Percentiles rank a stretch among this genome's conserved stretches.
These are phyloP conservation scores for Angophora floribunda DNA, from an alignment of 345 rosid genomes.

Conservation along the genomic window DNA sequence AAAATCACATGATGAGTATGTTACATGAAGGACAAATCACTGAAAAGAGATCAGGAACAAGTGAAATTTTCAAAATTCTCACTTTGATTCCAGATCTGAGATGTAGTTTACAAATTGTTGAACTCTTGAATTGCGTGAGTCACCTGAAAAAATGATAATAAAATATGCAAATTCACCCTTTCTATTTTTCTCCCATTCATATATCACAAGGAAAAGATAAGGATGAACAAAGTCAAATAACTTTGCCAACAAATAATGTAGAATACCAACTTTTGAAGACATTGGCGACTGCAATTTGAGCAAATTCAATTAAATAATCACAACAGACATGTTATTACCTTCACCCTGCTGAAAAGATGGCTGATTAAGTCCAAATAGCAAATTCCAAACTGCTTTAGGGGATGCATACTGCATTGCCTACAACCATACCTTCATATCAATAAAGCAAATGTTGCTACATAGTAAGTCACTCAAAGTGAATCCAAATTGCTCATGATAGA, in stretches of 20 bases:
- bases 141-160: slow-evolving; percentile 23
- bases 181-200: background rate
- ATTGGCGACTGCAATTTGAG: background rate
- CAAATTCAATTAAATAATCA: background rate
- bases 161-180: background rate
- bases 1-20: background rate
- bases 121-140: slow-evolving; percentile 35
- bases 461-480: background rate
- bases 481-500: background rate
- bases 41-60: background rate
- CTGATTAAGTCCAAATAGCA: slow-evolving; percentile 47
- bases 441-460: background rate
- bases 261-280: background rate
- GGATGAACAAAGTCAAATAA: background rate
- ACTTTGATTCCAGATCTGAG: slow-evolving; percentile 74
- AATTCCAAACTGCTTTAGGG: slow-evolving; percentile 83
- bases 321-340: slow-evolving; percentile 18
- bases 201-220: background rate
- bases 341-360: slow-evolving; percentile 38
- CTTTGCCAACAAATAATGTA: background rate
- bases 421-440: background rate
- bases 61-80: background rate
- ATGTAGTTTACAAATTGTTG: slow-evolving; percentile 67
- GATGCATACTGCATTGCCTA: slow-evolving; percentile 96
- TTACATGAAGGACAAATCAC: background rate